Conservation (phyloP, 2,329 filamentous ascomycete species). For the Orbilia quercus region DNA sequence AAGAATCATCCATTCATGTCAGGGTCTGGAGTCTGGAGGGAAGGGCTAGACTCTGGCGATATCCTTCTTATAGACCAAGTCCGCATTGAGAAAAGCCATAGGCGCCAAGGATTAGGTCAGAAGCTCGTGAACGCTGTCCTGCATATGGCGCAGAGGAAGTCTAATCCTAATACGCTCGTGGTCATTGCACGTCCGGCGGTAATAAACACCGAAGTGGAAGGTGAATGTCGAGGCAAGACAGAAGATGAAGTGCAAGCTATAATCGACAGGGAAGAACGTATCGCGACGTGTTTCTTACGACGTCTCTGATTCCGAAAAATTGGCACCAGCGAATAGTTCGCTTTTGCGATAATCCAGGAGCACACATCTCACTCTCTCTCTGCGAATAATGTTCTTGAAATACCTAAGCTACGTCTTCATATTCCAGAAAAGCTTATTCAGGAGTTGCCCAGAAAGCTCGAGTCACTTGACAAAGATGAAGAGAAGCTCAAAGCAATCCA, state of each 20-base stretch:
- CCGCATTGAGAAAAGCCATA: slow-evolving; percentile 58
- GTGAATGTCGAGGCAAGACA: slow-evolving; percentile 57
- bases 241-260: slow-evolving; percentile 56
- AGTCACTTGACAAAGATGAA: neutral
- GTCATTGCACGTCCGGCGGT: slow-evolving; percentile 55
- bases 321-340: no score
- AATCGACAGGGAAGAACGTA: slow-evolving; percentile 47
- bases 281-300: slow-evolving; percentile 59
- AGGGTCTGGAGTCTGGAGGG: slow-evolving; percentile 60
- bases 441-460: slow-evolving; percentile 5
- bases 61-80: slow-evolving; percentile 61
- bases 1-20: slow-evolving; percentile 58
- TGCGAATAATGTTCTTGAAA: slow-evolving; percentile 58
- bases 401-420: slow-evolving; percentile 1
- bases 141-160: slow-evolving; percentile 57
- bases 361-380: slow-evolving; percentile 59
- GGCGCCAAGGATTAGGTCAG: slow-evolving; percentile 61
- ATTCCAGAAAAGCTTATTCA: slow-evolving; percentile 13
- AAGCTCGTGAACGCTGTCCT: slow-evolving; percentile 61
- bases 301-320: slow-evolving; percentile 62
- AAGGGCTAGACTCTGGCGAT: slow-evolving; percentile 60
- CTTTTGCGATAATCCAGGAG: slow-evolving; percentile 51
- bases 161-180: slow-evolving; percentile 5
- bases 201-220: slow-evolving; percentile 59
- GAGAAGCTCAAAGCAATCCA: slow-evolving; percentile 33